Conservation (phyloP, 495 filamentous ascomycete species). For the Penicillium canescens region DNA sequence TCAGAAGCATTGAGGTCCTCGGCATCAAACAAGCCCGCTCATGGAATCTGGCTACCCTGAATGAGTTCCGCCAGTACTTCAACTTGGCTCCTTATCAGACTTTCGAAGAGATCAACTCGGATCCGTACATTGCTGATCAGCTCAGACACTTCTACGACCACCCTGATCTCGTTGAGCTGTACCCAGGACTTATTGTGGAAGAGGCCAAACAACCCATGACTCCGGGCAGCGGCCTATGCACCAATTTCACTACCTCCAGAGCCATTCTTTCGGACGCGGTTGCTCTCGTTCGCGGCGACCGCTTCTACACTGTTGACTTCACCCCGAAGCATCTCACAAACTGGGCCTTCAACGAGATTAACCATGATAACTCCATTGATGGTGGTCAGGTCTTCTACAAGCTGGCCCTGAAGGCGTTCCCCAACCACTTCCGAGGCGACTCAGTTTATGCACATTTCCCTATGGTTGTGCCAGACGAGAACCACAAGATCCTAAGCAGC, state of each 20-base stretch:
- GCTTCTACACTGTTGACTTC: conserved; percentile 80
- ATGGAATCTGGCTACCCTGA: conserved; percentile 82
- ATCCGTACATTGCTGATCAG: conserved; percentile 69
- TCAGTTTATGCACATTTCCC: conserved; percentile 62
- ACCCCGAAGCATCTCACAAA: conserved; percentile 76
- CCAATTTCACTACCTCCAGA: conserved; percentile 79
- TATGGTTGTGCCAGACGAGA: conserved; percentile 56
- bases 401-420: conserved; percentile 60
- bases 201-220: conserved; percentile 71
- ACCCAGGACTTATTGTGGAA: conserved; percentile 81
- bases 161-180: conserved; percentile 79
- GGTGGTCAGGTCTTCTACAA: conserved; percentile 63
- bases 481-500: conserved; percentile 48
- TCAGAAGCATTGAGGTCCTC: conserved; percentile 78
- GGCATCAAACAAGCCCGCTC: conserved; percentile 81
- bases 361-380: conserved; percentile 48
- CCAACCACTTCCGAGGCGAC: conserved; percentile 56
- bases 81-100: conserved; percentile 69
- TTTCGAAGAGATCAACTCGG: conserved; percentile 84
- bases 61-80: conserved; percentile 86
- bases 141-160: conserved; percentile 76
- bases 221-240: conserved; percentile 79
- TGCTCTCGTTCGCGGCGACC: conserved; percentile 79
- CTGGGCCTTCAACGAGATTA: conserved; percentile 66
- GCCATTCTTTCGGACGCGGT: conserved; percentile 86